Percentiles rank a stretch among this genome's conserved stretches.
These are phyloP conservation scores for Microthlaspi erraticum DNA, from an alignment of 345 rosid species.

Conservation along the genomic window DNA sequence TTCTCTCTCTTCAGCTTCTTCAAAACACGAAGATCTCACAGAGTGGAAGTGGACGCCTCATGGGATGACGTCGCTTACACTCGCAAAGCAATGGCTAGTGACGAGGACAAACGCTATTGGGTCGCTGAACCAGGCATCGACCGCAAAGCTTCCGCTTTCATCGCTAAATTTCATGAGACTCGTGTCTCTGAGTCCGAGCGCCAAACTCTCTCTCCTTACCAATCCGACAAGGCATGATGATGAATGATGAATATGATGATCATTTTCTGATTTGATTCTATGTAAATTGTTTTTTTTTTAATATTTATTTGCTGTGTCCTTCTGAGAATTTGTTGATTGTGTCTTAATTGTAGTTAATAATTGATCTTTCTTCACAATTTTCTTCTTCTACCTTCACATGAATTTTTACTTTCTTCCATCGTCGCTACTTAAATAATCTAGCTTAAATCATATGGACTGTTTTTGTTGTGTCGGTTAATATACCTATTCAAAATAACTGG, in stretches of 20 bases:
- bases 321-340: constrained; percentile 31
- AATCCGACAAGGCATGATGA: constrained; percentile 39
- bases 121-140: constrained; percentile 62
- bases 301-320: background rate
- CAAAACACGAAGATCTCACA: constrained; percentile 43
- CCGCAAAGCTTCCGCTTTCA: constrained; percentile 55
- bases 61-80: constrained; percentile 39
- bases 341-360: constrained; percentile 28
- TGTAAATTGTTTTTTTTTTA: constrained; percentile 19
- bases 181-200: constrained; percentile 45
- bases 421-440: constrained; percentile 4
- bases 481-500: background rate
- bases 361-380: constrained; percentile 5
- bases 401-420: constrained; percentile 7
- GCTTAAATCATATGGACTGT: background rate
- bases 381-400: constrained; percentile 17
- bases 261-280: constrained; percentile 22
- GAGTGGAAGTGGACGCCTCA: constrained; percentile 39
- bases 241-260: constrained; percentile 25
- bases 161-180: constrained; percentile 55
- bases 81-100: constrained; percentile 54
- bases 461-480: constrained; percentile 16
- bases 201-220: constrained; percentile 39
- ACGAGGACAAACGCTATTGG: constrained; percentile 51
- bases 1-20: constrained; percentile 49